Percentiles rank a stretch among this genome's conserved stretches.
Evolutionary conservation across 768 basidiomycete species (phyloP).

Genomic region (Dendrothele bispora): DNA sequence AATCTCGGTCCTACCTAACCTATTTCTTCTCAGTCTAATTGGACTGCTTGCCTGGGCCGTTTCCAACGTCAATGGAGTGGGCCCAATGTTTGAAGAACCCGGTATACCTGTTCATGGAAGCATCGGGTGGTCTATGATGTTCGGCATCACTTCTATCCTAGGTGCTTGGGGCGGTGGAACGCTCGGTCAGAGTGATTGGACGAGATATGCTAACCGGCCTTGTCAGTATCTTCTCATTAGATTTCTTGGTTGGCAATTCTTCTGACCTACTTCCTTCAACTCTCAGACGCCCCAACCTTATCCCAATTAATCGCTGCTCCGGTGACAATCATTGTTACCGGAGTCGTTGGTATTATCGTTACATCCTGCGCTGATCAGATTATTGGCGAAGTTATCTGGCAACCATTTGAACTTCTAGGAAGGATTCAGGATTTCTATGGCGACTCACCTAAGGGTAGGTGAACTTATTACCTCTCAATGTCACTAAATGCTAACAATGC

Average conservation of each 20-base stretch:
- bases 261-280: conserved; percentile 2
- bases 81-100: conserved; percentile 12
- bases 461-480: not conserved
- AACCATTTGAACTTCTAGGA: conserved; percentile 17
- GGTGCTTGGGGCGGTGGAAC: conserved; percentile 15
- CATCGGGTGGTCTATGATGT: conserved; percentile 16
- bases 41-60: conserved; percentile 17
- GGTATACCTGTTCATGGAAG: conserved; percentile 12
- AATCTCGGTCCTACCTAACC: not conserved
- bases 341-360: conserved; percentile 16
- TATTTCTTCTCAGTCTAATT: conserved; percentile 9
- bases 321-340: conserved; percentile 14
- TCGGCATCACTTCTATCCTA: conserved; percentile 16
- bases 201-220: conserved; percentile 13
- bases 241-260: conserved; percentile 1
- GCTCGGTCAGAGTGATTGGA: conserved; percentile 17
- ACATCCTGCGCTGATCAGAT: conserved; percentile 15
- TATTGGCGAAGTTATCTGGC: conserved; percentile 16
- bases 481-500: not conserved
- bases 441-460: conserved; percentile 10
- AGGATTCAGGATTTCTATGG: conserved; percentile 17
- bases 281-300: conserved; percentile 14
- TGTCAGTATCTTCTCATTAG: conserved; percentile 9
- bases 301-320: conserved; percentile 16
- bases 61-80: conserved; percentile 12